Base-by-base conservation (phyloP, 495 filamentous ascomycete genomes). In the Penicillium bovifimosum region DNA sequence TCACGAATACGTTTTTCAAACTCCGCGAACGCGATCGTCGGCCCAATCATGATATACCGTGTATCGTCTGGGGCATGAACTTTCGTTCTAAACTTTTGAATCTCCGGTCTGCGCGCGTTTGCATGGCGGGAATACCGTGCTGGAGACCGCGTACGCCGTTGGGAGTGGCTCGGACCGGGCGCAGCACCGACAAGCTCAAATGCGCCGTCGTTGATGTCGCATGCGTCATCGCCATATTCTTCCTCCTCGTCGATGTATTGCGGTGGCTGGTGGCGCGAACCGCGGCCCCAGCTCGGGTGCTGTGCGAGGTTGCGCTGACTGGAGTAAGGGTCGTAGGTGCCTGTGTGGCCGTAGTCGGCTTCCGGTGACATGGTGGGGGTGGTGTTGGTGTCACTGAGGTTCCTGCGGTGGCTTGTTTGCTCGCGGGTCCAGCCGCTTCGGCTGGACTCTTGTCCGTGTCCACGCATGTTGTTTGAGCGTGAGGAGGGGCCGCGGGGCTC, bases 31-130 rank as follows among this genome's bases (percentile, higher is more conserved):
- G 80, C 79, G n/a, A 92, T 75, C 8, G 77, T 79, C 29, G 85
- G 76, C 14, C 78, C 80, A 50, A 96, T 83, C 78, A 96, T 88
- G 54, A 98, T 87, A 72, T 95, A 96, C 38, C 93, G 83, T n/a
- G 88, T 95, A 63, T 98, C 93, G 36, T 90, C 90, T 3, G 76
- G 72, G 4, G 76, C 76, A 64, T 97, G 95, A 3, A 93, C 90
- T 72, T 97, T 97, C 60, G 96, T 83, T 27, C 91, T 80, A 58
- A 96, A 86, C 62, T 87, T 80, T 39, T 68, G 69, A 31, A 81
- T 64, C 44, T 78, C 75, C 6, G 67, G 67, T 36, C 63, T 57
- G 24, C 66, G 66, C 20, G 68, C 64, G 38, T 60, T 63, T 40
- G 64, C 62, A 24, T 64, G 61, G 13, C 60, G 54, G 1, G 71